A percentile compares a stretch with the other conserved stretches of the same genome.
Conservation (phyloP, 106 monocot genomes). For the Alisma plantagoaquatica region DNA sequence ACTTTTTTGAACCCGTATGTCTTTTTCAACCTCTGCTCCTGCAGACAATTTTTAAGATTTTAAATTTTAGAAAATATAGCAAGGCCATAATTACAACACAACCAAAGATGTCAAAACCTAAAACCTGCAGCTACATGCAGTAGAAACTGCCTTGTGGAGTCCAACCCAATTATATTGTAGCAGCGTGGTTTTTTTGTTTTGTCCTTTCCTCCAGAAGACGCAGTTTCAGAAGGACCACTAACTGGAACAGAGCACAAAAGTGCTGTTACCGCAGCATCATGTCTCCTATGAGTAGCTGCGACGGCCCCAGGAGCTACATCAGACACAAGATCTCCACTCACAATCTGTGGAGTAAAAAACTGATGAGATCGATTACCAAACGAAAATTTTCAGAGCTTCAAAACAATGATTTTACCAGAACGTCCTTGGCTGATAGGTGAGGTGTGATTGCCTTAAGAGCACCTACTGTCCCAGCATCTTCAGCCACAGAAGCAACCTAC, state of each 20-base stretch:
- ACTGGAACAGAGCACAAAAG: constrained; percentile 70
- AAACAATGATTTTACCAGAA: constrained; percentile 42
- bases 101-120: no score
- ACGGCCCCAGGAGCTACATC: constrained; percentile 89
- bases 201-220: constrained; percentile 72
- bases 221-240: constrained; percentile 71
- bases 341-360: no score
- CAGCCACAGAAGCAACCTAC: constrained; percentile 76
- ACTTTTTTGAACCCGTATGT: constrained; percentile 74
- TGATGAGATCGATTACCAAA: no score
- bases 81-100: no score
- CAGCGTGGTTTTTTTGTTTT: constrained; percentile 71
- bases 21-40: constrained; percentile 90
- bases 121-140: constrained; percentile 81
- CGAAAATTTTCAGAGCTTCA: constrained; percentile 2
- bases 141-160: constrained; percentile 67
- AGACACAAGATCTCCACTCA: constrained; percentile 90
- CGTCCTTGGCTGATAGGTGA: constrained; percentile 66
- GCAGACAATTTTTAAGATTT: constrained; percentile 1
- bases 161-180: constrained; percentile 80
- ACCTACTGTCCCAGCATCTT: constrained; percentile 86
- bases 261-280: constrained; percentile 86
- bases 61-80: constrained; percentile 1
- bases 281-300: constrained; percentile 93
- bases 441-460: constrained; percentile 65